A percentile compares a stretch with the other conserved stretches of the same genome.
phyloP scores from a whole-genome alignment of 345 rosid genomes.

The Ceriops decandra region DNA sequence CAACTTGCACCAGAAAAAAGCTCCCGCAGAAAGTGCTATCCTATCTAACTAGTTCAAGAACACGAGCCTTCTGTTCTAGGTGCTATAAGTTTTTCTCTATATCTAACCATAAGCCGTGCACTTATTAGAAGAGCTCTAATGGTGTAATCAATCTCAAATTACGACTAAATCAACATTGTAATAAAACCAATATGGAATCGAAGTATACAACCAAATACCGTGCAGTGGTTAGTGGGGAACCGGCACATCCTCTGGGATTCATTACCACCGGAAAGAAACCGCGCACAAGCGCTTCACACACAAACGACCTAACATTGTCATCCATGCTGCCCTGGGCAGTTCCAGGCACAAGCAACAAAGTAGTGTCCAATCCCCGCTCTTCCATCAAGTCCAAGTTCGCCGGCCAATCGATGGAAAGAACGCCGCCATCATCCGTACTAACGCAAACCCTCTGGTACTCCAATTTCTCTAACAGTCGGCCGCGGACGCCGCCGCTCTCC shows the following conservation, averaged over 20 bases:
- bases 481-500: slow-evolving; percentile 13
- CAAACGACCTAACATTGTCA: slow-evolving; percentile 49
- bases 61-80: neutral
- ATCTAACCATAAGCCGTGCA: neutral
- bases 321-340: slow-evolving; percentile 77
- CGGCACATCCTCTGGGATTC: slow-evolving; percentile 99
- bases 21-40: no score
- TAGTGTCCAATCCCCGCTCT: slow-evolving; percentile 81
- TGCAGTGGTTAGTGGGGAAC: slow-evolving; percentile 83
- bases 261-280: slow-evolving; percentile 85
- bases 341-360: slow-evolving; percentile 76
- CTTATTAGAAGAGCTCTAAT: neutral
- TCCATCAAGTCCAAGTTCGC: slow-evolving; percentile 63
- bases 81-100: neutral
- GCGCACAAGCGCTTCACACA: slow-evolving; percentile 49
- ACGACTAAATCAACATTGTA: neutral
- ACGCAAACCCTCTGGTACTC: slow-evolving; percentile 76
- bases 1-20: no score
- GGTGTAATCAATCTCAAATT: neutral
- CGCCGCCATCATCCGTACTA: slow-evolving; percentile 69
- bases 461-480: slow-evolving; percentile 31
- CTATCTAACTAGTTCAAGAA: neutral
- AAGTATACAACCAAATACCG: slow-evolving; percentile 43
- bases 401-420: slow-evolving; percentile 87
- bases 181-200: neutral